Conservation (phyloP, 2,329 filamentous ascomycete species). For the Aspergillus hiratsukae region DNA sequence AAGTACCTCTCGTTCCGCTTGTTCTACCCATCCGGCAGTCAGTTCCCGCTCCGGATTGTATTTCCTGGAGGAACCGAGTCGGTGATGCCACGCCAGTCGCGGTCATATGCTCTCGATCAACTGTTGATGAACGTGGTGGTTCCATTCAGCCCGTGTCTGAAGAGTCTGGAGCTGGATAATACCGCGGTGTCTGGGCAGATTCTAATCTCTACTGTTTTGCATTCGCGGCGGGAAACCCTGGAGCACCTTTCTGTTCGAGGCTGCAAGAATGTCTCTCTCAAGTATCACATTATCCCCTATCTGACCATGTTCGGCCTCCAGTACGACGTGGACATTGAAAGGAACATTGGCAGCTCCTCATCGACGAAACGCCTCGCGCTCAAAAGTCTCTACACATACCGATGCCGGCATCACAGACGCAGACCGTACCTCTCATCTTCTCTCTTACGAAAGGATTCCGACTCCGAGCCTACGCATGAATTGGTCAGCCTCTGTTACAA, state of each 20-base stretch:
- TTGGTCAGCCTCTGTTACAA: conserved; percentile 56
- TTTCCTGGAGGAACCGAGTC: conserved; percentile 30
- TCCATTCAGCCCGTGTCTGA: conserved; percentile 53
- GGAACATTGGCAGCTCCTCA: conserved; percentile 29
- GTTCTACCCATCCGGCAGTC: conserved; percentile 37
- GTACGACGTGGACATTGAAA: conserved; percentile 43
- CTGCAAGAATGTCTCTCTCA: conserved; percentile 61
- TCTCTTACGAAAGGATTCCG: conserved; percentile 53
- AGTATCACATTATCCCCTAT: conserved; percentile 61
- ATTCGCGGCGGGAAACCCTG: conserved; percentile 51
- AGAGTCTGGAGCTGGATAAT: conserved; percentile 57
- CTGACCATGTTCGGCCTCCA: conserved; percentile 45
- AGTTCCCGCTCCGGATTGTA: conserved; percentile 27
- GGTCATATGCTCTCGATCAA: conserved; percentile 56
- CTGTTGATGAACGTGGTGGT: conserved; percentile 53
- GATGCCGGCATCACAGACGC: conserved; percentile 58
- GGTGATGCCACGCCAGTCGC: conserved; percentile 45
- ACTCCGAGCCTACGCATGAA: conserved; percentile 58
- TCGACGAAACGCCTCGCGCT: conserved; percentile 45
- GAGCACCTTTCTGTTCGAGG: conserved; percentile 58
- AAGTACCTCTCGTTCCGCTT: conserved; percentile 57
- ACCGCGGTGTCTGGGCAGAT: conserved; percentile 57
- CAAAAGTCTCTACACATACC: conserved; percentile 58
- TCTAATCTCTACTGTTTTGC: conserved; percentile 52
- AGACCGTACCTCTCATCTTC: conserved; percentile 56